These are phyloP conservation scores for Dalechampia spathulata DNA, from an alignment of 441 rosid genomes.

Conservation along the genomic window DNA sequence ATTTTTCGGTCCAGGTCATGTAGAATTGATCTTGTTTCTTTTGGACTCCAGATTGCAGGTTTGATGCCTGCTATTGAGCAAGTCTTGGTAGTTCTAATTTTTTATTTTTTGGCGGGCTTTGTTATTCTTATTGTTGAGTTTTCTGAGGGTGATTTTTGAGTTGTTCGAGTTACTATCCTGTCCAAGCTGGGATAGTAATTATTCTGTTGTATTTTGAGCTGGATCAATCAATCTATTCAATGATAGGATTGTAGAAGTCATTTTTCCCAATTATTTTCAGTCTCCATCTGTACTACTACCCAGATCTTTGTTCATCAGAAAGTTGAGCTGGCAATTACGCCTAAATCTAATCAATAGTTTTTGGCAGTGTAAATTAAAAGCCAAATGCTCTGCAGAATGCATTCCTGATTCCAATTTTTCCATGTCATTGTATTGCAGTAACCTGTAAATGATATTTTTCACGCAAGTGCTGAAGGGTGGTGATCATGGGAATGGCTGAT, in stretches of 20 bases:
- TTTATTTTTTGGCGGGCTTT: slow-evolving; percentile 15
- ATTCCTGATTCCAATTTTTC: too few species aligned
- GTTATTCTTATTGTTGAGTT: slow-evolving; percentile 13
- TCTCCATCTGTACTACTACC: too few species aligned
- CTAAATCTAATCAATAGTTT: too few species aligned
- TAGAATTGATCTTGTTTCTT: slow-evolving; percentile 24
- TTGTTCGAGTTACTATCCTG: slow-evolving; percentile 8
- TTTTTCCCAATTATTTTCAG: not conserved
- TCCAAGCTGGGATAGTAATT: slow-evolving; percentile 15
- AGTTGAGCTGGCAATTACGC: too few species aligned
- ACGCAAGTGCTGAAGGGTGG: too few species aligned
- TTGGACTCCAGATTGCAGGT: slow-evolving; percentile 23
- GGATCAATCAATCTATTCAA: slow-evolving; percentile 12
- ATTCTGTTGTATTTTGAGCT: slow-evolving; percentile 19
- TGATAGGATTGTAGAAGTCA: slow-evolving; percentile 11
- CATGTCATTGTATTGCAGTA: too few species aligned
- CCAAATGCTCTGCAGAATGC: too few species aligned
- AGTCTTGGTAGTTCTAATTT: slow-evolving; percentile 11
- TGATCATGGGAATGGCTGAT: too few species aligned
- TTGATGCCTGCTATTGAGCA: slow-evolving; percentile 19
- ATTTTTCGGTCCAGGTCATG: slow-evolving; percentile 17
- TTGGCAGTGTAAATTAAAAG: too few species aligned
- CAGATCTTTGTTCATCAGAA: too few species aligned
- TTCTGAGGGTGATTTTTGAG: slow-evolving; percentile 6
- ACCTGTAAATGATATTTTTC: too few species aligned